Evolutionary conservation across 352 stramenopile species (phyloP).

Genomic region (Phytophthora nicotianae): DNA sequence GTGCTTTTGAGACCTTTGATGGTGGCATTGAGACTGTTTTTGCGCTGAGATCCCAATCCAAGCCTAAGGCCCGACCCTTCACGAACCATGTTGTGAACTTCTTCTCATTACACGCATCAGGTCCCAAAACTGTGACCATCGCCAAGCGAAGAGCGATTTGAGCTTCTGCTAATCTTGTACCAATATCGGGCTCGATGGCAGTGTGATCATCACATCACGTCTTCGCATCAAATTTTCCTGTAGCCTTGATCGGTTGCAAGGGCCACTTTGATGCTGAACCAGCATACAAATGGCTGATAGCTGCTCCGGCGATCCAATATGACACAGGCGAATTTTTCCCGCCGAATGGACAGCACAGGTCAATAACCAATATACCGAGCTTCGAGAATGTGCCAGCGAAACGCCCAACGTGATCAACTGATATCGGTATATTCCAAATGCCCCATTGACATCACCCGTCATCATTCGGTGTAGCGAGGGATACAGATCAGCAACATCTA

Average conservation of each 20-base stretch:
- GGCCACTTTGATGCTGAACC: background rate
- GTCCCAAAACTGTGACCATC: constrained; percentile 11
- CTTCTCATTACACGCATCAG: constrained; percentile 16
- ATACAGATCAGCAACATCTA: constrained; percentile 3
- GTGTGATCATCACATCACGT: constrained; percentile 27
- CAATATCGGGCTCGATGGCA: constrained; percentile 23
- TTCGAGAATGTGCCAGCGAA: constrained; percentile 8
- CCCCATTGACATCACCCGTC: constrained; percentile 9
- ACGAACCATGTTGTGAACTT: constrained; percentile 5
- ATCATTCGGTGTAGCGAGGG: constrained; percentile 2
- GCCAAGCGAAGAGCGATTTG: constrained; percentile 4
- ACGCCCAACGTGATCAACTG: background rate
- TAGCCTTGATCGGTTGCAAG: background rate
- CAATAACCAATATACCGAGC: constrained; percentile 7
- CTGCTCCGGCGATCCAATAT: constrained; percentile 5
- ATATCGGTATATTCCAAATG: constrained; percentile 4
- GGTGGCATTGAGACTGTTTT: background rate
- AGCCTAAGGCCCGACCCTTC: background rate
- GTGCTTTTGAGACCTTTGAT: constrained; percentile 7
- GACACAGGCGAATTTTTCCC: constrained; percentile 10
- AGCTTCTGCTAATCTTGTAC: background rate
- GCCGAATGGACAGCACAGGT: constrained; percentile 13
- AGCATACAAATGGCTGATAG: constrained; percentile 11
- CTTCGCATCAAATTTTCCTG: constrained; percentile 4
- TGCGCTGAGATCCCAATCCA: constrained; percentile 1